Conservation (phyloP, 306 rosid genomes). For the Phaseolus lunatus region DNA sequence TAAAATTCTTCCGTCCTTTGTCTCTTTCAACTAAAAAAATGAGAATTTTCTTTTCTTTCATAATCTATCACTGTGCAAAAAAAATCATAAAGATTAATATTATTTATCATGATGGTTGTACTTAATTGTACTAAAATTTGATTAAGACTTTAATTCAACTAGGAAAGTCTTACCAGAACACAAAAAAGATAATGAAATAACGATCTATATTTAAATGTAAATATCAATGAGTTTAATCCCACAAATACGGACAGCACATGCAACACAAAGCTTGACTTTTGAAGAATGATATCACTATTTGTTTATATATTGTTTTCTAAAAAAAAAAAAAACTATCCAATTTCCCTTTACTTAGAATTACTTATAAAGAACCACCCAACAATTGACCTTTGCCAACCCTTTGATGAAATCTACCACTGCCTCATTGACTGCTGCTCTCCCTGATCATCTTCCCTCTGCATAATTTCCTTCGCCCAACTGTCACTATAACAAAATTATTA, state of each 20-base stretch:
- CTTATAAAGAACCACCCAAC: too few relatives aligned
- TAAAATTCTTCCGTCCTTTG: background rate
- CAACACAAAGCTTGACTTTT: slow-evolving; percentile 11
- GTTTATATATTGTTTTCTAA: too few relatives aligned
- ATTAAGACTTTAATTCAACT: background rate
- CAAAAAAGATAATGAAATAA: background rate
- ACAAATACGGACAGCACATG: background rate
- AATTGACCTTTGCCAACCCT: too few relatives aligned
- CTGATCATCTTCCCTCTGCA: too few relatives aligned
- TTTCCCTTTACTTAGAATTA: too few relatives aligned
- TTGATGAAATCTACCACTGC: too few relatives aligned
- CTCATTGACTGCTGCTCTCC: too few relatives aligned
- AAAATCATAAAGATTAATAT: background rate
- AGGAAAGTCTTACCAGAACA: background rate
- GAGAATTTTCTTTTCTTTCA: background rate
- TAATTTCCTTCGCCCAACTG: too few relatives aligned
- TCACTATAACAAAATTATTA: too few relatives aligned
- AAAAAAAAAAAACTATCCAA: too few relatives aligned
- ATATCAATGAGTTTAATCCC: background rate
- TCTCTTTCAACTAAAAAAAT: background rate
- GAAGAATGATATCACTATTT: background rate
- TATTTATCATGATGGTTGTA: background rate
- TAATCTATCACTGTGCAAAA: background rate
- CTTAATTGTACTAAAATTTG: background rate
- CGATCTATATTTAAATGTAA: background rate